Base-by-base conservation (phyloP, 208 protist genomes). In the Leishmania amazonensis region DNA sequence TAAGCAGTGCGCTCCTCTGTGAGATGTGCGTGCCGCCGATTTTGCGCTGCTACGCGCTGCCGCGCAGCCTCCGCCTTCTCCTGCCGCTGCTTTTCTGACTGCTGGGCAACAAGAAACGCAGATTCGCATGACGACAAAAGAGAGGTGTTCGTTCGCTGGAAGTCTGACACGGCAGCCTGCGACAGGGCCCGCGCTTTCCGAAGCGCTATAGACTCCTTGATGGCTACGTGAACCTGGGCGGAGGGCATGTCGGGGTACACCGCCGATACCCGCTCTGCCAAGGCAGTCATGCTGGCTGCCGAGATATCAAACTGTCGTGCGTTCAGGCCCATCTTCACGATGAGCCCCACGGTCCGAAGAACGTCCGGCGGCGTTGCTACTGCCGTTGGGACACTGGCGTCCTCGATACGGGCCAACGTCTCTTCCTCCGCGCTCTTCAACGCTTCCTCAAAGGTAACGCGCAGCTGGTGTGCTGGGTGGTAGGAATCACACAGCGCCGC, bases 281-380 rank as follows among this genome's bases (percentile, higher is more conserved):
- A 49, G 19, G 76, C 75, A 0, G 67, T 74, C 13, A 42, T 73
- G 8, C 81, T 81, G 54, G 76, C 31, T 35, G 75, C 73, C 11
- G 84, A 81, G 5, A 81, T 31, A 75, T 67, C 75, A 49, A 76
- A 81, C 78, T 89, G 75, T 24, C 83, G 70, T 58, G 82, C 86
- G 1, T 76, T 65, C 11, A 85, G 85, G 24, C 86, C 87, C 87
- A 94, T 91, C 67, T 77, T 81, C 38, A 87, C 53, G 47, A 91
- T 81, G 6, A 88, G 80, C 11, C 47, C 73, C 49, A 85, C 79
- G 21, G 77, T 83, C 38, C 58, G 58, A 38, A 89, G 79, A 28
- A 83, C 58, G 28, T 86, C 79, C 17, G 62, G 40, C 13, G 62
- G 21, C 31, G 68, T 65, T 49, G 75, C 15, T 31, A 42, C 17